Conservation (phyloP, 2,329 filamentous ascomycete genomes). For the Colletotrichum cordylinicola region DNA sequence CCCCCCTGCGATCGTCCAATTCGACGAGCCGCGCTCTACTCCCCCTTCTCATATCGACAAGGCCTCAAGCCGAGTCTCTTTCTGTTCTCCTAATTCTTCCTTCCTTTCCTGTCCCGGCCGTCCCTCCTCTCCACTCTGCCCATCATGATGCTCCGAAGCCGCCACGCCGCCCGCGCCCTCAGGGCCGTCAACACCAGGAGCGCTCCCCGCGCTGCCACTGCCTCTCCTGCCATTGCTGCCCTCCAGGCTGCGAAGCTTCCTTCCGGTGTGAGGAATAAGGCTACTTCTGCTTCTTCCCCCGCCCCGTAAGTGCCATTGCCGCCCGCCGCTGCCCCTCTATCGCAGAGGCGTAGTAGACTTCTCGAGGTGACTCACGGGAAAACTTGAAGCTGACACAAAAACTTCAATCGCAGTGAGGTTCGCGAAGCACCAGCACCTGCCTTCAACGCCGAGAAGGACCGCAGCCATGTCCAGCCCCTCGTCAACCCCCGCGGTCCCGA, state of each 20-base stretch:
- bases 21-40: conserved; percentile 15
- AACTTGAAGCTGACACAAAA: conserved; percentile 26
- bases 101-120: not conserved
- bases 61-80: conserved; percentile 9
- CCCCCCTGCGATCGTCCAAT: conserved; percentile 16
- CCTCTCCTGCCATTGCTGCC: conserved; percentile 41
- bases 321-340: not conserved
- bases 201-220: conserved; percentile 43
- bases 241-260: conserved; percentile 42
- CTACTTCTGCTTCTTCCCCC: conserved; percentile 53
- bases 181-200: conserved; percentile 45
- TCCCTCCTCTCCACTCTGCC: conserved; percentile 17
- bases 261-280: conserved; percentile 50
- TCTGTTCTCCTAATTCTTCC: not conserved
- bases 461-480: conserved; percentile 73
- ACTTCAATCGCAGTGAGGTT: conserved; percentile 47
- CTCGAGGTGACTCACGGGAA: conserved; percentile 4
- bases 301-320: conserved; percentile 52
- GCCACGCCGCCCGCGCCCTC: conserved; percentile 53
- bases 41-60: not conserved
- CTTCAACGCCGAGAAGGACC: conserved; percentile 56
- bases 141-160: conserved; percentile 52
- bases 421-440: conserved; percentile 69
- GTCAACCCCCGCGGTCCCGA: conserved; percentile 64
- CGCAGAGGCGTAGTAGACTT: not conserved